A percentile compares a stretch with the other conserved stretches of the same genome.
phyloP scores from a whole-genome alignment of 306 rosid species.

The peach (Prunus persica) region DNA sequence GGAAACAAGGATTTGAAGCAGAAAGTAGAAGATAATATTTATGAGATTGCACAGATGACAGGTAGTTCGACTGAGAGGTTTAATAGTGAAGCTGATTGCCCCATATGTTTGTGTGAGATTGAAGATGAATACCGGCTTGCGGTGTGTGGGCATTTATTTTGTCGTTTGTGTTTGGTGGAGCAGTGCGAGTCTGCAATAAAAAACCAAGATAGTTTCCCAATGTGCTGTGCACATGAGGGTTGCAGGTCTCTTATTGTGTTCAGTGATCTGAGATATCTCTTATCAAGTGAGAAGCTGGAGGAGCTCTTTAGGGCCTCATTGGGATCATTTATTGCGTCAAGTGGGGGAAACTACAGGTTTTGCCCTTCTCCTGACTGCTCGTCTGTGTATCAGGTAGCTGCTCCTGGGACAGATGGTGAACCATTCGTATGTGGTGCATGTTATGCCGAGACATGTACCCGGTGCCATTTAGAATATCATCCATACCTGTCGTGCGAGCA shows the following conservation, averaged over 20 bases:
- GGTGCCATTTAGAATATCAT: conserved; percentile 87
- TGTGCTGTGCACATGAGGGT: conserved; percentile 52
- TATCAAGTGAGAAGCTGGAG: conserved; percentile 63
- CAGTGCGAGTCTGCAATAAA: conserved; percentile 77
- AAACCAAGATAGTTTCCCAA: conserved; percentile 74
- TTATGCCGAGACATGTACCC: conserved; percentile 75
- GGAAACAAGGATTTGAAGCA: conserved; percentile 70
- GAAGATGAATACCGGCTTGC: conserved; percentile 77
- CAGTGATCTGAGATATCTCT: conserved; percentile 54
- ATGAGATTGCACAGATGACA: conserved; percentile 42
- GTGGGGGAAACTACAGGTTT: conserved; percentile 63
- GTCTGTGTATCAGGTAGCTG: conserved; percentile 65
- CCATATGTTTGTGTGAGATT: conserved; percentile 86
- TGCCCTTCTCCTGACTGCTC: conserved; percentile 98
- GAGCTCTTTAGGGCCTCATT: conserved; percentile 87
- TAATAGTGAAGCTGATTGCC: conserved; percentile 48
- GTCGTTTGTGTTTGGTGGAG: conserved; percentile 69
- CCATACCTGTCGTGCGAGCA: conserved; percentile 71
- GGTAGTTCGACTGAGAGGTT: conserved; percentile 34
- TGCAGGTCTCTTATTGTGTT: conserved; percentile 56
- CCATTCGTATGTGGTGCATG: conserved; percentile 85
- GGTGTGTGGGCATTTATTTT: conserved; percentile 68
- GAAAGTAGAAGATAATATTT: conserved; percentile 54
- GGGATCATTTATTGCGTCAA: conserved; percentile 63
- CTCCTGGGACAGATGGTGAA: conserved; percentile 40